Evolutionary conservation across 805 yeast genomes (phyloP).

Genomic region (Wickerhamomyces subpelliculosus): DNA sequence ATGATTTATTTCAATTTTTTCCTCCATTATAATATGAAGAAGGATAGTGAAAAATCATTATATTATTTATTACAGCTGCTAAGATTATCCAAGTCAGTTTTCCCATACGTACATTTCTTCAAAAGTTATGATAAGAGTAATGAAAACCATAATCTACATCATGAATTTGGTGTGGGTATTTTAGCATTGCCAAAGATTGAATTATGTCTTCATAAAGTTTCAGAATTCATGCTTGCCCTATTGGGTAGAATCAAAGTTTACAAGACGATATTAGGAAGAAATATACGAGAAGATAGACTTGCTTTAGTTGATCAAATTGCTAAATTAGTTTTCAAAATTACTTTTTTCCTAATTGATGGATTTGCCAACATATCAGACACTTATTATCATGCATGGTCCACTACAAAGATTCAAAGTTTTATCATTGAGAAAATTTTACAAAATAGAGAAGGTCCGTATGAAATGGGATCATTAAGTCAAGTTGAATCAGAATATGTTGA

Average conservation of each 20-base stretch:
- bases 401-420: background rate
- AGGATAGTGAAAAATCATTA: background rate
- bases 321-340: background rate
- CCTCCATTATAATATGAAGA: conserved; percentile 13
- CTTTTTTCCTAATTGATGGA: background rate
- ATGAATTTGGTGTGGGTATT: background rate
- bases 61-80: background rate
- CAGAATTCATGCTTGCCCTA: background rate
- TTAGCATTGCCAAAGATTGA: conserved; percentile 1
- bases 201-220: background rate
- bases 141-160: background rate
- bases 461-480: background rate
- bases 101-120: background rate
- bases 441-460: background rate
- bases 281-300: background rate
- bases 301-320: background rate
- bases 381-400: conserved; percentile 1
- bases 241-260: background rate
- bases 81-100: background rate
- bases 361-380: background rate
- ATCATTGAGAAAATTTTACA: background rate
- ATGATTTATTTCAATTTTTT: conserved; percentile 19
- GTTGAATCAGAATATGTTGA: background rate
- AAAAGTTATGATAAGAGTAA: background rate
- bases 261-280: background rate